These are phyloP conservation scores for Ananas comosus DNA, from an alignment of 176 grass and related monocot species.

Conservation along the genomic window DNA sequence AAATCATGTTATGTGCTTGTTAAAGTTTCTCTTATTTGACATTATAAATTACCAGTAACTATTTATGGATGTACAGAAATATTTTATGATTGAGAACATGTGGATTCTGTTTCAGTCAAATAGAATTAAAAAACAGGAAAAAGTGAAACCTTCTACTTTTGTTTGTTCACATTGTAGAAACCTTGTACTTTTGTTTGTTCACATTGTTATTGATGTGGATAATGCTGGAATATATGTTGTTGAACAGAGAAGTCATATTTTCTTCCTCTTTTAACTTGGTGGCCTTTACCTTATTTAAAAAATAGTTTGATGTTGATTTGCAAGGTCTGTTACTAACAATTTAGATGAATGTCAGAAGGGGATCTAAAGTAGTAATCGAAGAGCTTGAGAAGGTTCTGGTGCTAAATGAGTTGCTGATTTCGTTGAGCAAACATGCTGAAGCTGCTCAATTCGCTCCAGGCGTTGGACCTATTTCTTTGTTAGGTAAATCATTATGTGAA, in stretches of 20 bases:
- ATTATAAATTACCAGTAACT: too few relatives aligned
- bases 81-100: neutral
- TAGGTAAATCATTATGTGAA: slow-evolving; percentile 40
- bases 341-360: slow-evolving; percentile 41
- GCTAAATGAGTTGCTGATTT: slow-evolving; percentile 65
- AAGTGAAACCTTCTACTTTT: neutral
- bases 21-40: too few relatives aligned
- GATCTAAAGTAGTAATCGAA: slow-evolving; percentile 42
- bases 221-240: neutral
- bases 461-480: slow-evolving; percentile 74
- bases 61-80: neutral
- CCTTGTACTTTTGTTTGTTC: neutral
- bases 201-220: neutral
- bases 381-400: slow-evolving; percentile 68
- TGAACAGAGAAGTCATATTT: neutral
- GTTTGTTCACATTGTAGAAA: neutral
- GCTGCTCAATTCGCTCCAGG: slow-evolving; percentile 46
- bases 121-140: neutral
- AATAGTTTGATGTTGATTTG: neutral
- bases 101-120: neutral
- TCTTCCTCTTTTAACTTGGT: neutral
- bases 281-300: too few relatives aligned
- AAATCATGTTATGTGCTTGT: too few relatives aligned
- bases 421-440: slow-evolving; percentile 66
- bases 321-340: slow-evolving; percentile 13